Evolutionary conservation across 208 protist genomes (phyloP).

Genomic region (Acanthamoeba divionensis): DNA sequence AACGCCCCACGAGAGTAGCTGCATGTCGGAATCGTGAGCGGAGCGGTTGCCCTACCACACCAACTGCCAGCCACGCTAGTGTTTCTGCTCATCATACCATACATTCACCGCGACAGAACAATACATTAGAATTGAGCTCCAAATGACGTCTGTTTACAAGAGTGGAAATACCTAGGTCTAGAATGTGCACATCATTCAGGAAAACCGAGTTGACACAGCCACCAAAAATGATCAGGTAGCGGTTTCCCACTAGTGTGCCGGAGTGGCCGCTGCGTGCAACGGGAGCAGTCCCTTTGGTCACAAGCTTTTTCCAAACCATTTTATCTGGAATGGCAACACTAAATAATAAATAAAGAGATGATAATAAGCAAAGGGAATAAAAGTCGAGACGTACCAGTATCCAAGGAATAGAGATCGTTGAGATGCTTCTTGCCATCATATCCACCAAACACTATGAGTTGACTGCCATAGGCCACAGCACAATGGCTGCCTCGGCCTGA

Average conservation of each 20-base stretch:
- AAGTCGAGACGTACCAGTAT: not conserved
- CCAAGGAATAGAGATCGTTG: constrained; percentile 16
- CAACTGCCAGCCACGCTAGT: too few species aligned
- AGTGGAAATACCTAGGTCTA: too few species aligned
- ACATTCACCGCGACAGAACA: too few species aligned
- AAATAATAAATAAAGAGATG: not conserved
- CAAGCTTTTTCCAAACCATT: not conserved
- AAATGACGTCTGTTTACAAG: too few species aligned
- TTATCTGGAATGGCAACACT: not conserved
- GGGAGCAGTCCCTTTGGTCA: not conserved
- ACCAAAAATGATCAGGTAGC: not conserved
- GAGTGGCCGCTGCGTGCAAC: constrained; percentile 11
- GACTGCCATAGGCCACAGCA: not conserved
- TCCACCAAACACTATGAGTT: constrained; percentile 1
- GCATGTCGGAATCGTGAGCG: not conserved
- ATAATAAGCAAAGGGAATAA: not conserved
- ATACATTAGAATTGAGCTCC: too few species aligned
- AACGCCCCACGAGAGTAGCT: not conserved
- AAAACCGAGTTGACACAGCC: not conserved
- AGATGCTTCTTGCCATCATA: constrained; percentile 40
- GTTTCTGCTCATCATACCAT: too few species aligned
- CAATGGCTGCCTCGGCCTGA: not conserved
- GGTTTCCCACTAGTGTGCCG: not conserved
- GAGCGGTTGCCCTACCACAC: not conserved
- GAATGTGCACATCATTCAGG: constrained; percentile 34